Evolutionary conservation across 495 filamentous ascomycete species (phyloP), one percentile per base, ranked within the genome.

Genomic region (Symbiotaphrina buchneri): DNA sequence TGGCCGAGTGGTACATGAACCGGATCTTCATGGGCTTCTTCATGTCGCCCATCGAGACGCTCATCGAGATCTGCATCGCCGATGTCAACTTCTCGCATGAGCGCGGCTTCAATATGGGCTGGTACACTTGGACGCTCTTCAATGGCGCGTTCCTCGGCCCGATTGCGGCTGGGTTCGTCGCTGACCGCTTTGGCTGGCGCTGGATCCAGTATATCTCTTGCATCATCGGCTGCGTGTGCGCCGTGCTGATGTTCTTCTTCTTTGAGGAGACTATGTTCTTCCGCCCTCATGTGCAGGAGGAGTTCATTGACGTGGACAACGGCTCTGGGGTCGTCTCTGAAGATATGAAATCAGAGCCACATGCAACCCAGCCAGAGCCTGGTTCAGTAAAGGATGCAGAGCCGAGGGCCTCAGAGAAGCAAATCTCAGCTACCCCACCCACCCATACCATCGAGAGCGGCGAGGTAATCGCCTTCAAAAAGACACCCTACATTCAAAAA

Each of bases 141-240:
- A 7, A 8, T 13, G 22, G 22, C 22, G 7, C 22, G 8, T 8
- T 25, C 16, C 7, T 30, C 28, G 28, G 28, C 16, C 27, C 46
- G 11, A 48, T 50, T 11, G 11, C 45, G 10, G 43, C 42, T n/a
- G 45, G 45, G 17, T 50, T 40, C 20, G 46, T 47, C 16, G 38
- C 43, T 0, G 43, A 47, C 28, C 43, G 44, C 5, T 44, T 63
- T 2, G 57, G 58, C 3, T 63, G 58, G 58, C 37, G 58, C 6
- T 63, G 58, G 58, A 61, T 47, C 4, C 44, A 55, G 20, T 61
- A 55, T 18, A 50, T 61, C 13, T 46, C 56, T 0, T 39, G 54
- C 0, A 53, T 60, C 14, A 32, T 59, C n/a, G 16, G 46, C 39
- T 43, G 40, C 28, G 36, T 44, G 3, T 19, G 49, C 15, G 43